phyloP scores from a whole-genome alignment of 2,329 filamentous ascomycete species.

The Knufia fluminis region DNA sequence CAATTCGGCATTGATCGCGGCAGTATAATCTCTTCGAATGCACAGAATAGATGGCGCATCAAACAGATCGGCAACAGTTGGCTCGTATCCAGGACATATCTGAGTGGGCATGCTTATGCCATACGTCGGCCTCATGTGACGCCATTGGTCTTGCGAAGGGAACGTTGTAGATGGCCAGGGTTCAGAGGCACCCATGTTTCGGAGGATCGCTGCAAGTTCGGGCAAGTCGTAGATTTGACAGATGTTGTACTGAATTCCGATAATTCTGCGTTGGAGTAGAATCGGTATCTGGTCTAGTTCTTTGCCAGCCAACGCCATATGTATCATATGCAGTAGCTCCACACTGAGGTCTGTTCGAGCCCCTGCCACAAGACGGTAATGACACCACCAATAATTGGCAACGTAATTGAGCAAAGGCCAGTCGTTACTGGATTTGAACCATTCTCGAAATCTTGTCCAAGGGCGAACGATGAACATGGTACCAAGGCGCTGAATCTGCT shows the following conservation, averaged over 20 bases:
- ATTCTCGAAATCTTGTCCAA: not conserved
- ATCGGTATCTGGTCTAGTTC: not conserved
- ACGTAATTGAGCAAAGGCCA: slow-evolving; percentile 7
- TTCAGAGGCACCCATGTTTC: slow-evolving; percentile 4
- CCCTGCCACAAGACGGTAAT: not conserved
- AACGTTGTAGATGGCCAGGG: not conserved
- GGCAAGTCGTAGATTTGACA: slow-evolving; percentile 4
- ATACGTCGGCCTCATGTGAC: not conserved
- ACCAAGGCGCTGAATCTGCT: not conserved
- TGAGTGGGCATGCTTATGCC: not conserved
- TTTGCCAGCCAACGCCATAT: not conserved
- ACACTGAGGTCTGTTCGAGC: not conserved
- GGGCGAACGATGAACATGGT: not conserved
- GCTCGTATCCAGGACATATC: not conserved
- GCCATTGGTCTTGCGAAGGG: not conserved
- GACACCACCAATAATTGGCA: not conserved
- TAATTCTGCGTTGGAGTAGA: not conserved
- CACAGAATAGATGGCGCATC: not conserved
- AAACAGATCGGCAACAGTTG: not conserved
- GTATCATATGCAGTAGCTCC: not conserved
- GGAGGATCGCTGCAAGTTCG: not conserved
- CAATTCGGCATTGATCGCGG: not conserved
- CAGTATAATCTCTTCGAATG: not conserved
- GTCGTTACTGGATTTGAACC: not conserved
- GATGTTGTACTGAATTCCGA: not conserved